Evolutionary conservation across 805 yeast species (phyloP).

Genomic region (Candida oleophila): DNA sequence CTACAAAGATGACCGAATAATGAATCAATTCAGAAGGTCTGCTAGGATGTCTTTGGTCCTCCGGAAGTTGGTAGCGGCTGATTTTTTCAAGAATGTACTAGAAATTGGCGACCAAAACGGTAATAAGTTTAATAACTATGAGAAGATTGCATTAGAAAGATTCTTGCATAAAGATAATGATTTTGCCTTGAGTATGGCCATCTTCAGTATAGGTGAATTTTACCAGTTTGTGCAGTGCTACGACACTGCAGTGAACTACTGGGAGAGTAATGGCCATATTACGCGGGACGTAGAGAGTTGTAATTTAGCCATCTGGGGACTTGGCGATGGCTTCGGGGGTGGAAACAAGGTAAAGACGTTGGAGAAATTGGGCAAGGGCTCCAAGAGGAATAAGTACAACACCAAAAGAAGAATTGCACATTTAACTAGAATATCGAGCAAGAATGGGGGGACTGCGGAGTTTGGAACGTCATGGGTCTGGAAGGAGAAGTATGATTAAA

Average conservation of each 20-base stretch:
- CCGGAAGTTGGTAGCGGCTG: slow-evolving; percentile 8
- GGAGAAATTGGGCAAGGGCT: slow-evolving; percentile 17
- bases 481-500: slow-evolving; percentile 13
- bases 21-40: slow-evolving; percentile 19
- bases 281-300: slow-evolving; percentile 20
- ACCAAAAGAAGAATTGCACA: slow-evolving; percentile 30
- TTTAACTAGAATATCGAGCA: slow-evolving; percentile 16
- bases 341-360: slow-evolving; percentile 19
- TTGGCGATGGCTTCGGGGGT: slow-evolving; percentile 18
- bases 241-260: slow-evolving; percentile 18
- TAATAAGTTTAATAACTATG: slow-evolving; percentile 2
- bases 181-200: slow-evolving; percentile 15
- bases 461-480: slow-evolving; percentile 35
- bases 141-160: slow-evolving; percentile 6
- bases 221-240: slow-evolving; percentile 16
- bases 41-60: slow-evolving; percentile 19
- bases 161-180: slow-evolving; percentile 17
- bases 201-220: slow-evolving; percentile 19
- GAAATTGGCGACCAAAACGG: not conserved
- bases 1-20: slow-evolving; percentile 18
- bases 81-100: slow-evolving; percentile 8
- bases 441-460: slow-evolving; percentile 21
- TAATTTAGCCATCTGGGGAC: slow-evolving; percentile 21
- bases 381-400: slow-evolving; percentile 18
- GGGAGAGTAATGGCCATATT: slow-evolving; percentile 22